Base-by-base conservation (phyloP, 306 rosid species). In the Casuarina glauca region DNA sequence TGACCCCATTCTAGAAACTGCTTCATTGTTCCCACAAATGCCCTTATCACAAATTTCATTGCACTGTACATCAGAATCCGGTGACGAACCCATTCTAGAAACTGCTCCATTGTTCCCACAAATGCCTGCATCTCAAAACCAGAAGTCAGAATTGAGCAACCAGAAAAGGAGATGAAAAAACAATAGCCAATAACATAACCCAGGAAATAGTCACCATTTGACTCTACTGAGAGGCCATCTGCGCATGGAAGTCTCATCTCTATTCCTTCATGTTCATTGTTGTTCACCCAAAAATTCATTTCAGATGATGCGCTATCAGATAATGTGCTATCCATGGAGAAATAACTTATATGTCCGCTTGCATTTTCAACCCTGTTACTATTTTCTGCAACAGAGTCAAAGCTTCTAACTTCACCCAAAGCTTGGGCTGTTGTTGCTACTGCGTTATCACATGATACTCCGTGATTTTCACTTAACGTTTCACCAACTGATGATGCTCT, bases 131-230 rank as follows among this genome's bases (percentile, higher is more conserved):
- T 76, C 82, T 70, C 69, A 45, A 80, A 72, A 64, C 79, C 76
- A 69, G 50, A 73, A 70, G 80, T 39, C 53, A 76, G 79, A 72
- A 58, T 54, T 73, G 58, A 75, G 49, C 76, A 82, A 70, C 43
- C 57, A 60, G 51, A 60, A 72, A 80, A 41, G 41, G 19, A 41
- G 76, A 36, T 26, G 32, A 26, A 36, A 78, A 81, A 64, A 41
- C 49, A 66, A 52, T 46, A 71, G 63, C 75, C 58, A 69, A 64
- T 8, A 67, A 20, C 20, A 79, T 44, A 61, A 71, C 50, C 54
- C 60, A 75, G 44, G 39, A 76, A 70, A 80, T 83, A 84, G 74
- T 77, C 54, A 93, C 98, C 93, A 71, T 73, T 66, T 72, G 50
- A 19, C 81, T 87, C 85, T 60, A 70, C 84, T 70, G 75, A 76